phyloP scores from a whole-genome alignment of 1,139 yeast genomes.

The Hansenula lynferdii region DNA sequence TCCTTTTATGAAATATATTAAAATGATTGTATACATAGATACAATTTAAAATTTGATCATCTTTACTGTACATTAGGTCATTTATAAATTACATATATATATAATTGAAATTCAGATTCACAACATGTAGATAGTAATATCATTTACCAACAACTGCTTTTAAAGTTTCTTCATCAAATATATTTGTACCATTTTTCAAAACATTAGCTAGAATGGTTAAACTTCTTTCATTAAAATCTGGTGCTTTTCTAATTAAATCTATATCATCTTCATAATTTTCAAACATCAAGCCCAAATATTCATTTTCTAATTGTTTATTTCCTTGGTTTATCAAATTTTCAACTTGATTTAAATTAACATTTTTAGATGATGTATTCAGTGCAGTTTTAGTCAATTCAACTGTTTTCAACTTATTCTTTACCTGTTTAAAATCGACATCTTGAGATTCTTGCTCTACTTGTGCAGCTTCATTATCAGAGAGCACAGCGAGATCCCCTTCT shows the following conservation, averaged over 20 bases:
- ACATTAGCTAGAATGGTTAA: conserved; percentile 59
- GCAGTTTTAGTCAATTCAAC: conserved; percentile 20
- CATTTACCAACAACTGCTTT: conserved; percentile 31
- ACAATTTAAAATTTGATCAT: too few species aligned
- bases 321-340: conserved; percentile 22
- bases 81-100: neutral
- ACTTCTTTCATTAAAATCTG: conserved; percentile 58
- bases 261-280: conserved; percentile 58
- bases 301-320: conserved; percentile 41
- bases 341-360: conserved; percentile 17
- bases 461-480: conserved; percentile 37
- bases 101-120: too few species aligned
- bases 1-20: too few species aligned
- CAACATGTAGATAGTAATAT: too few species aligned
- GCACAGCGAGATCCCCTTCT: conserved; percentile 26
- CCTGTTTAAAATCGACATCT: conserved; percentile 17
- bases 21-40: too few species aligned
- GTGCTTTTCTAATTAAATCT: conserved; percentile 56
- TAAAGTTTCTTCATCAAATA: conserved; percentile 61
- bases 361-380: conserved; percentile 17
- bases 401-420: conserved; percentile 22
- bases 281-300: conserved; percentile 54
- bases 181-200: conserved; percentile 59
- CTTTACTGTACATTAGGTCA: neutral
- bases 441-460: conserved; percentile 13